Conservation (phyloP, 805 yeast species). For the Zygotorulaspora danielsina region DNA sequence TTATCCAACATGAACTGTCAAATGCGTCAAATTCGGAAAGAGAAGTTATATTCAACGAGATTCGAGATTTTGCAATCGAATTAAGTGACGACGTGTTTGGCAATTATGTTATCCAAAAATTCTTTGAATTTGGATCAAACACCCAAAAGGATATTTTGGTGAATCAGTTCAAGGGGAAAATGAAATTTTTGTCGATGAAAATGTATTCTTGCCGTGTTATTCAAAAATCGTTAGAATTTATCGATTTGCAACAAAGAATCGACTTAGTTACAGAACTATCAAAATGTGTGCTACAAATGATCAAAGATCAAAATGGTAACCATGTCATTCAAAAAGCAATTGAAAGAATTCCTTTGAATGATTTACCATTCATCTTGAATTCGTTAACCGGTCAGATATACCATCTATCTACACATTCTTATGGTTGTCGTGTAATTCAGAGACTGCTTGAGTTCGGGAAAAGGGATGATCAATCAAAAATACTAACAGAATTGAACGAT, state of each 20-base stretch:
- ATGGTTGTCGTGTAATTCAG: slow-evolving; percentile 97
- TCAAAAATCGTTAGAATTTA: slow-evolving; percentile 82
- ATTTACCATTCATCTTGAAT: slow-evolving; percentile 66
- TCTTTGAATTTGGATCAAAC: slow-evolving; percentile 74
- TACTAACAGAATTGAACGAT: slow-evolving; percentile 67
- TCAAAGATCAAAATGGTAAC: slow-evolving; percentile 95
- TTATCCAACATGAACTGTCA: slow-evolving; percentile 84
- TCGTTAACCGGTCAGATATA: slow-evolving; percentile 67
- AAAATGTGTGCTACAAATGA: slow-evolving; percentile 57
- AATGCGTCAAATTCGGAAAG: slow-evolving; percentile 62
- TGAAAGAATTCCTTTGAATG: slow-evolving; percentile 72
- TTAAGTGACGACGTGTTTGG: slow-evolving; percentile 97
- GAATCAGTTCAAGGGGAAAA: slow-evolving; percentile 53
- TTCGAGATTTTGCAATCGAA: slow-evolving; percentile 66
- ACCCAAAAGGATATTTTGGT: slow-evolving; percentile 67
- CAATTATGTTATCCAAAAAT: slow-evolving; percentile 92
- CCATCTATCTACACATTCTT: slow-evolving; percentile 89
- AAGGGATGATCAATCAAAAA: slow-evolving; percentile 56
- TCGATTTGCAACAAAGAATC: slow-evolving; percentile 60
- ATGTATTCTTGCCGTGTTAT: slow-evolving; percentile 99
- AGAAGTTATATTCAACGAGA: slow-evolving; percentile 78
- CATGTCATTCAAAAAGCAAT: slow-evolving; percentile 96
- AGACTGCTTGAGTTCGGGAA: slow-evolving; percentile 78
- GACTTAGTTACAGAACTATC: slow-evolving; percentile 66
- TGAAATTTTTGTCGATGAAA: slow-evolving; percentile 74